Conservation (phyloP, 441 rosid genomes). For the Raphanus hybrid region DNA sequence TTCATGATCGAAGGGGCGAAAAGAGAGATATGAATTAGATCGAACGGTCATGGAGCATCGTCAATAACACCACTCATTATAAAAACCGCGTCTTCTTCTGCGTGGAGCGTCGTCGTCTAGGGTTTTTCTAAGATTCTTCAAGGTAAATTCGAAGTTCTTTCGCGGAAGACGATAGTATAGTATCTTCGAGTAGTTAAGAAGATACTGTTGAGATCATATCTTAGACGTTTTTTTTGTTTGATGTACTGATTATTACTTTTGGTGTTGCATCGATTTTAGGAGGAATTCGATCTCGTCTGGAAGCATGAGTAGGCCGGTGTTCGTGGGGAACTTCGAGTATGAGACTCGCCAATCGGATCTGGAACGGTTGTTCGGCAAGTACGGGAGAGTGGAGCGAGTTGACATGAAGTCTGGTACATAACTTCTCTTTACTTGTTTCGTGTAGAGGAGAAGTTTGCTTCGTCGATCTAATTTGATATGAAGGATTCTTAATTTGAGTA, state of each 20-base stretch:
- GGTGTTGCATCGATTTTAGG: not conserved
- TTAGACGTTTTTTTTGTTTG: conserved; percentile 3
- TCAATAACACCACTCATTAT: conserved; percentile 20
- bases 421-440: not conserved
- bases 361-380: conserved; percentile 72
- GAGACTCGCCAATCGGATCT: conserved; percentile 85
- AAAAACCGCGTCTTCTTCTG: not conserved
- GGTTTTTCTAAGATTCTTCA: not conserved
- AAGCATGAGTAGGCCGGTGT: conserved; percentile 57
- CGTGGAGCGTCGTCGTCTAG: not conserved
- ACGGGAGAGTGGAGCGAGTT: conserved; percentile 77
- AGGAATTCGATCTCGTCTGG: not conserved
- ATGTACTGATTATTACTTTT: not conserved
- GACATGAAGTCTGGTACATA: conserved; percentile 86
- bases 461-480: not conserved
- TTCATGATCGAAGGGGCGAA: not conserved
- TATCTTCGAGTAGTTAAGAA: not conserved
- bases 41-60: conserved; percentile 16
- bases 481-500: not conserved
- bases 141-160: not conserved
- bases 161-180: not conserved
- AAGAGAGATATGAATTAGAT: not conserved
- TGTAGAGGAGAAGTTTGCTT: not conserved
- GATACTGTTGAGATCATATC: not conserved
- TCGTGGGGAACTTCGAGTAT: conserved; percentile 82